Evolutionary conservation across 2,329 filamentous ascomycete genomes (phyloP), one percentile per base, ranked within the genome.

Genomic region (Colletotrichum caudatum): DNA sequence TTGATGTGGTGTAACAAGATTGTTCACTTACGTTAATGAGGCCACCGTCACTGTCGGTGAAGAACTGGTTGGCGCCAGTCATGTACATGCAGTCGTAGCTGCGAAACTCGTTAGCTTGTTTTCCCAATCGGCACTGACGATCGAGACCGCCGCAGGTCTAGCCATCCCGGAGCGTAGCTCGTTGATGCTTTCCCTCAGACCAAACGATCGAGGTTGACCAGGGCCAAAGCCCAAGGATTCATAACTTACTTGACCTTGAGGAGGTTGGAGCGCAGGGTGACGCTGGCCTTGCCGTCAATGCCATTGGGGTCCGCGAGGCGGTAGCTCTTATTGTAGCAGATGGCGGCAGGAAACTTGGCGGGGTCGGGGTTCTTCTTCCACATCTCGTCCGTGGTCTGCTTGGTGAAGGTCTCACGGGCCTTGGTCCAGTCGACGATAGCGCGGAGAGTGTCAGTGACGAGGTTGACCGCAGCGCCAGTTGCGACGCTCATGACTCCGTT

Each of bases 21-120:
- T 1, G 20, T 5, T 26, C 20, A 61, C 69, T 71, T 14, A 71
- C 64, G 66, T 75, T 76, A 37, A 72, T 70, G 63, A 60, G 75
- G 2, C 74, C 75, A 11, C 69, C 72, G 12, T 74, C 74, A 5
- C 57, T n/a, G 26, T 69, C 53, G 5, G 66, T 75, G 44, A 51
- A 65, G 35, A 74, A 76, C 18, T 66, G 64, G 67, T 75, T 73
- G 37, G 68, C 62, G 2, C 53, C 58, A 16, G 41, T 63, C 63
- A 75, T 67, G 53, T 73, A 76, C 64, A 75, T 66, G 50, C 72
- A 76, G 53, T 76, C 67, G 29, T 66, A 53, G 23, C 71, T 73
- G 23, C 8, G 18, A 20, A 12, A 0, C 7, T 20, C 20, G 51
- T 54, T 54, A 54, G 51, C 14, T n/a, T n/a, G 2, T n/a, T 33